phyloP scores from a whole-genome alignment of 2,329 filamentous ascomycete genomes.

The Helotiales sp. region DNA sequence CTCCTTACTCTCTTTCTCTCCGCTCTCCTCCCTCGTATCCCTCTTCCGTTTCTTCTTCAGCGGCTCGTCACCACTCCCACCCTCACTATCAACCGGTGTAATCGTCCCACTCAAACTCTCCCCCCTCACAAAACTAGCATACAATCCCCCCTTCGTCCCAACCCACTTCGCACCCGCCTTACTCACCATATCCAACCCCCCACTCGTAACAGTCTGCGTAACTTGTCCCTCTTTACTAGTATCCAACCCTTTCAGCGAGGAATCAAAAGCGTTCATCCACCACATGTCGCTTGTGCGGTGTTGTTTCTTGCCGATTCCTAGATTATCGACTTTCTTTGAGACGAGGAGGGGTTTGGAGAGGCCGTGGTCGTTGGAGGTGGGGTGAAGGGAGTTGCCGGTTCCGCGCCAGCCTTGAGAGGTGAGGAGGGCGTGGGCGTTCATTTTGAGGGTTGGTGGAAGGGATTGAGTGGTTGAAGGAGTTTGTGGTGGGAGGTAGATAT shows the following conservation, averaged over 20 bases:
- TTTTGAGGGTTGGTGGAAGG: conserved; percentile 41
- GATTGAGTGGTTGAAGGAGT: background rate
- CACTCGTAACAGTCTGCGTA: conserved; percentile 54
- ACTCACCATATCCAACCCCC: conserved; percentile 57
- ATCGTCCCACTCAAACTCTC: conserved; percentile 75
- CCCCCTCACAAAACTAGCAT: conserved; percentile 82
- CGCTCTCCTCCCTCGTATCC: conserved; percentile 31
- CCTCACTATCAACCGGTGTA: conserved; percentile 23
- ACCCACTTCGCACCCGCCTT: conserved; percentile 58
- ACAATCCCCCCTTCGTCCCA: conserved; percentile 58
- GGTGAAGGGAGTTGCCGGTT: conserved; percentile 82
- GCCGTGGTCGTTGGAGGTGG: conserved; percentile 69
- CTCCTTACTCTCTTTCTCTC: conserved; percentile 37
- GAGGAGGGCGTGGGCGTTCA: conserved; percentile 85
- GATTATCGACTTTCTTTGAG: conserved; percentile 76
- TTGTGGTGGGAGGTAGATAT: background rate
- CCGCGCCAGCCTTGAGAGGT: conserved; percentile 88
- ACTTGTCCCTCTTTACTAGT: conserved; percentile 56
- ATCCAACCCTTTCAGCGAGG: conserved; percentile 80
- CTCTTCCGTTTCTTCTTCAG: conserved; percentile 35
- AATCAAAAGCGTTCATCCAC: conserved; percentile 96
- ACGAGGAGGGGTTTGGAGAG: conserved; percentile 82
- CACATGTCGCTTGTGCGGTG: conserved; percentile 74
- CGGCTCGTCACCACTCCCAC: conserved; percentile 9
- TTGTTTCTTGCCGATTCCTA: conserved; percentile 79